Conservation (phyloP, 306 rosid genomes). For the Oxytropis ochrocephala region DNA sequence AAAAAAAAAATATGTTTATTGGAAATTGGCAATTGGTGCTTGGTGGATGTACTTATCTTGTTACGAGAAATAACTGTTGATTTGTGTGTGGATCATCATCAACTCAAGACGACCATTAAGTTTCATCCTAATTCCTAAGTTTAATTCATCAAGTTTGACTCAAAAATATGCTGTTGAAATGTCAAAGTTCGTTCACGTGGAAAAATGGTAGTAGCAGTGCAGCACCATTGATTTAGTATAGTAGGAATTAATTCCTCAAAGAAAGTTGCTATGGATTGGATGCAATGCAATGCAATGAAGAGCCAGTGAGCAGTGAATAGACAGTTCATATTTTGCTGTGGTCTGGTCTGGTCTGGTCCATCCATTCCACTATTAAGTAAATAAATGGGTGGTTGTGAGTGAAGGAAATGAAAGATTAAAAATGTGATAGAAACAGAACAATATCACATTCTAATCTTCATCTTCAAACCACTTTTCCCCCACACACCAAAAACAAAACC, state of each 20-base stretch:
- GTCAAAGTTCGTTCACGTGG: no score
- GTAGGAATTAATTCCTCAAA: constrained; percentile 3
- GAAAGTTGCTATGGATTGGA: neutral
- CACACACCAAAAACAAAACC: neutral
- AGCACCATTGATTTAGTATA: neutral
- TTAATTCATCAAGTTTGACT: no score
- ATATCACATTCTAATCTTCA: neutral
- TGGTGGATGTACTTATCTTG: no score
- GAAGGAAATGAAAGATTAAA: neutral
- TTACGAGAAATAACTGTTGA: no score
- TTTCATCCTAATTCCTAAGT: no score
- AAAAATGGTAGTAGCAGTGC: no score
- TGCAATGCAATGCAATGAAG: neutral
- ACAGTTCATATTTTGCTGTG: neutral
- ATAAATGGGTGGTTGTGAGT: neutral
- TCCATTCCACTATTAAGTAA: neutral
- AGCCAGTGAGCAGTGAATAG: neutral
- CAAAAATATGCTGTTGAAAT: no score
- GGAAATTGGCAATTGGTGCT: no score
- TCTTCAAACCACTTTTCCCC: neutral
- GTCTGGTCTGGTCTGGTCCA: constrained; percentile 22
- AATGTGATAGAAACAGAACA: neutral
- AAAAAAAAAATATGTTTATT: no score
- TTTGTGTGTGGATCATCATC: no score
- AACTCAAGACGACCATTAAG: no score